phyloP scores from a whole-genome alignment of 257 asterid species.

The Solanum clarkiae region DNA sequence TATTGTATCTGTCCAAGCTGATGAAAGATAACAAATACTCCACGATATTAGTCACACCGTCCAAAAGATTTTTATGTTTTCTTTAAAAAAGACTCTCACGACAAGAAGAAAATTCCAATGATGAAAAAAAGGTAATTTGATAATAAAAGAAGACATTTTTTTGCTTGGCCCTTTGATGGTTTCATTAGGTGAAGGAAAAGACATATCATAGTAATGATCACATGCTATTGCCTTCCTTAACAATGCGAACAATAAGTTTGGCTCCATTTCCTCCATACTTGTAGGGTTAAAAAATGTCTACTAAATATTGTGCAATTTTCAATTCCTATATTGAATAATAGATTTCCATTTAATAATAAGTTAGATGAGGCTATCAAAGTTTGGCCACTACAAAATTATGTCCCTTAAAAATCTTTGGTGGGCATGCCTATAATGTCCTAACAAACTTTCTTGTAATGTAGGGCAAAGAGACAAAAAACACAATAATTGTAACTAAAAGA shows the following conservation, averaged over 20 bases:
- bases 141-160: neutral
- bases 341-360: neutral
- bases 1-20: neutral
- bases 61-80: neutral
- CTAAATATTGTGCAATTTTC: neutral
- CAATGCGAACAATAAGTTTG: neutral
- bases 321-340: neutral
- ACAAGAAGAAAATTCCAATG: neutral
- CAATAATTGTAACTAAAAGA: neutral
- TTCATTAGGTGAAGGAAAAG: neutral
- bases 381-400: neutral
- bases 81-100: neutral
- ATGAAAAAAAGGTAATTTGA: neutral
- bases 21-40: neutral
- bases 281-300: neutral
- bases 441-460: slow-evolving; percentile 2
- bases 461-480: neutral
- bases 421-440: neutral
- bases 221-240: neutral
- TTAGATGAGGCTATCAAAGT: neutral
- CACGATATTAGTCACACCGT: too few species aligned
- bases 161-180: neutral
- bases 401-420: neutral
- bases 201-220: neutral
- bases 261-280: neutral